Conservation (phyloP, 352 stramenopile genomes). For the Phytophthora podocarpi region DNA sequence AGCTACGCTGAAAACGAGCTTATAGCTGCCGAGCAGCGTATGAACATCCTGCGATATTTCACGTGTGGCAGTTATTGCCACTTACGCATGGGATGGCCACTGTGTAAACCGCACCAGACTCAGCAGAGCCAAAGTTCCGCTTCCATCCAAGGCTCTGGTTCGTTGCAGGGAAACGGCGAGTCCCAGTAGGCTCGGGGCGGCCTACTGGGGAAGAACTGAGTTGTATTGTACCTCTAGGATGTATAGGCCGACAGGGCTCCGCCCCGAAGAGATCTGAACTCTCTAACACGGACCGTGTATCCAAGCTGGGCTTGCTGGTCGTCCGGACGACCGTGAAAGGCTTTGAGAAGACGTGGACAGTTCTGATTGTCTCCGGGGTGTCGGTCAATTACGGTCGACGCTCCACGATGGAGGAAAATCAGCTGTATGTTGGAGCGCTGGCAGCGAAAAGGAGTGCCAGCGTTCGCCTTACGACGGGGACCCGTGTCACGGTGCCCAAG, state of each 20-base stretch:
- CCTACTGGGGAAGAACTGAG: no score
- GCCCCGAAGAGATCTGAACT: background rate
- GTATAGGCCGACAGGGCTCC: no score
- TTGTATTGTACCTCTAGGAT: no score
- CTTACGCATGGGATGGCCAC: background rate
- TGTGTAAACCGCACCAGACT: background rate
- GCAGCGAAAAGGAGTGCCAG: background rate
- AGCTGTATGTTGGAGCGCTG: background rate
- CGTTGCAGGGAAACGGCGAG: background rate
- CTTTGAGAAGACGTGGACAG: constrained; percentile 6
- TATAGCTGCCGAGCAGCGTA: background rate
- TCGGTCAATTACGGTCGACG: constrained; percentile 1
- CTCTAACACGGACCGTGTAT: background rate
- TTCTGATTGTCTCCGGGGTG: background rate
- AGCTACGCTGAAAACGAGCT: constrained; percentile 13
- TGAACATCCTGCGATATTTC: background rate
- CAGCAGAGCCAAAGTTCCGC: no score
- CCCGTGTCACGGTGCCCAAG: no score
- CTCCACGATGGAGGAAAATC: background rate
- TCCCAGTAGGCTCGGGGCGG: background rate
- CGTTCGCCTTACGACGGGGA: constrained; percentile 1
- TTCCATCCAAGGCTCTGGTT: background rate
- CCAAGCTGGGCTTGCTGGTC: constrained; percentile 13
- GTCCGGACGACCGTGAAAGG: constrained; percentile 2
- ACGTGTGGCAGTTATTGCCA: background rate